Base-by-base conservation (phyloP, 176 grass and related monocot species). In the Raddia distichophylla region DNA sequence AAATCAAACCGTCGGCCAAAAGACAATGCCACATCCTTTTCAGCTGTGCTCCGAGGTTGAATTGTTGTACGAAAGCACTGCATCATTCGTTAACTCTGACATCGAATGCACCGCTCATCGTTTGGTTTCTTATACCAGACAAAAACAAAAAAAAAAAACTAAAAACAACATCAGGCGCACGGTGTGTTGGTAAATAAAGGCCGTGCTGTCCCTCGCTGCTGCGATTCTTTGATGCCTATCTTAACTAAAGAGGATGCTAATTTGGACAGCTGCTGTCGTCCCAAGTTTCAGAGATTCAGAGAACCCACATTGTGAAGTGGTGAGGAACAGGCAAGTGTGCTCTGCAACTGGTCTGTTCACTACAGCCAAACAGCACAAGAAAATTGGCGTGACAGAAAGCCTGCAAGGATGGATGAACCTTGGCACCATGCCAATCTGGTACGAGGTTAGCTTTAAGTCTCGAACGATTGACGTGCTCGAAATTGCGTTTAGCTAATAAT, bases 261-360 rank as follows among this genome's bases (percentile, higher is more conserved):
- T 17, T 0, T 7, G 27, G 13, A 8, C 57, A 50, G 40, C 2
- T 42, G 43, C 22, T 47, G 5, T 77, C 72, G 37, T 49, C 60
- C 35, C 5, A 82, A 57, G n/a, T n/a, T 83, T 88, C 74, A 79
- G 27, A 49, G 72, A 40, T 40, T 40, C 37, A 40, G 37, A 40
- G 37, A 40, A 40, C 37, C 37, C 37, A 48, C 18, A 50, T 17
- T 8, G 59, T 46, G 6, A 33, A 37, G 43, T 22, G 43, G 20
- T 46, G 69, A 74, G 47, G 80, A 82, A 63, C 11, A 32, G 27
- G 2, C 40, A 68, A 42, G 13, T 15, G 56, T 17, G 37, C 32
- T n/a, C 17, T 7, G 59, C 67, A 65, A 79, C 67, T 73, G 84
- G 37, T 1, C 22, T 48, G 40, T 59, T 64, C 9, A 13, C 74